Base-by-base conservation (phyloP, 78 protist genomes). In the Acrasis kona region DNA sequence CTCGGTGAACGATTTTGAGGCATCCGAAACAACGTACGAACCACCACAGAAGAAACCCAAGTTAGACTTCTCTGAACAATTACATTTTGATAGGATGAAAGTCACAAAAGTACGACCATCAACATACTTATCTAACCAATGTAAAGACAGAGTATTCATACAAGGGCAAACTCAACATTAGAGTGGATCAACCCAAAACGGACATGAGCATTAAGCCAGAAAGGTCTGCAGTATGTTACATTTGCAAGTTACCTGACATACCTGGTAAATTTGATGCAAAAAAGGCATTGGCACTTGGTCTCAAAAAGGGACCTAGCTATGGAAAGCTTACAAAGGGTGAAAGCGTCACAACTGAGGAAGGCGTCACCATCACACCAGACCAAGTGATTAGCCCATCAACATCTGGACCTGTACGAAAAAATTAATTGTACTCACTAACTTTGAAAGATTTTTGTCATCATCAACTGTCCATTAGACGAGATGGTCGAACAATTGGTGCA, bases 271-370 rank as follows among this genome's bases (percentile, higher is more conserved):
- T 89, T 28, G 41, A 50, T 6, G 79, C 81, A 10, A 74, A 70
- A 9, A 58, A 37, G 31, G 93, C 93, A 1, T n/a, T 5, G 1
- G 76, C 38, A 36, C 77, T 87, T 10, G 93, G 93, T 31, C 72
- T 89, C 1, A 82, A 84, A n/a, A 5, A 6, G 4, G 86, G 92
- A 1, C 79, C 65, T 1, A 2, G 29, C 31, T 64, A 0, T 12
- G 72, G 65, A 6, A 2, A 1, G 42, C 73, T 80, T 10, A 0
- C 0, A 19, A 10, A 8, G 7, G 84, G 84, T 77, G 36, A 74
- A 41, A 1, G 35, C 4, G 58, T 80, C 10, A 3, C 2, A 58
- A 30, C 39, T 7, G 72, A 40, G 1, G 64, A 50, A 38, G 84
- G 77, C 2, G 1, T 39, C 35, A 7, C 3, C 72, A 36, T 74